Conservation (phyloP, 805 yeast species). For the Suhomyces emberorum region DNA sequence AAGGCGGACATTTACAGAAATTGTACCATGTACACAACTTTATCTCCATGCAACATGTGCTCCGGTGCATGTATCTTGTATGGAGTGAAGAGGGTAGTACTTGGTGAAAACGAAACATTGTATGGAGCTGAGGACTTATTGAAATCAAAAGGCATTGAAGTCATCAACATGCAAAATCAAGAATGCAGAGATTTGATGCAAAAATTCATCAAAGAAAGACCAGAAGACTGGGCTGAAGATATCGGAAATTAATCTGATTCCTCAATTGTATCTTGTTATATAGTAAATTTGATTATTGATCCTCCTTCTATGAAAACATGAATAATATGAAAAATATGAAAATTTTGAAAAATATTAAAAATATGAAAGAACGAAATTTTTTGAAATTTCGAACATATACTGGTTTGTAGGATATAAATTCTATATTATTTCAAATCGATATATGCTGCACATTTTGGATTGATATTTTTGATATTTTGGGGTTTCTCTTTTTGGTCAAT, state of each 20-base stretch:
- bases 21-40: constrained; percentile 87
- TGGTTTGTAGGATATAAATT: too few species aligned
- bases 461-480: too few species aligned
- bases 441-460: too few species aligned
- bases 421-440: too few species aligned
- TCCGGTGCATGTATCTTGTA: constrained; percentile 89
- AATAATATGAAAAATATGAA: too few species aligned
- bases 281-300: too few species aligned
- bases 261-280: too few species aligned
- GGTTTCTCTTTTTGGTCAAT: too few species aligned
- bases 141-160: constrained; percentile 63
- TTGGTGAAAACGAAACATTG: constrained; percentile 86
- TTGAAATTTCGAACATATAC: too few species aligned
- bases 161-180: constrained; percentile 55
- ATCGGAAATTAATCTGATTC: constrained; percentile 53
- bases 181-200: constrained; percentile 72
- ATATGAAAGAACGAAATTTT: too few species aligned
- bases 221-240: constrained; percentile 80
- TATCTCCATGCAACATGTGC: constrained; percentile 95
- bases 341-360: too few species aligned
- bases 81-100: constrained; percentile 80
- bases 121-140: constrained; percentile 81
- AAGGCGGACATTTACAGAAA: constrained; percentile 74
- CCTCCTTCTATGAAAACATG: too few species aligned
- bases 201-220: constrained; percentile 72